Percentiles rank a stretch among this genome's conserved stretches.
Conservation (phyloP, 345 rosid species). For the Luvunga scandens region DNA sequence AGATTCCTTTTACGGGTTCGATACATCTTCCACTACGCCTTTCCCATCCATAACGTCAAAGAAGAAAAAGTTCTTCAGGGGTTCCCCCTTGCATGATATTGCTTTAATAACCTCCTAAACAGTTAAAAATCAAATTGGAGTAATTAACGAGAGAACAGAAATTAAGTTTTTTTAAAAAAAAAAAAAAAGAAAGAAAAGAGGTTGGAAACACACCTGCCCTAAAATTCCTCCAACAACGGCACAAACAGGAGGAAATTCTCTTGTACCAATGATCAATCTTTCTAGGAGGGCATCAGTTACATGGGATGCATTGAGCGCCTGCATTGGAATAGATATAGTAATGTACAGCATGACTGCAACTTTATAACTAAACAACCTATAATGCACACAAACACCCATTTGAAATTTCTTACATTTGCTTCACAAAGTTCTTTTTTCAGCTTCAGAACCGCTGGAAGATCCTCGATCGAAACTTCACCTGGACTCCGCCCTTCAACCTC, state of each 20-base stretch:
- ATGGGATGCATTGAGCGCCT: conserved; percentile 61
- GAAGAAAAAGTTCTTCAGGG: conserved; percentile 88
- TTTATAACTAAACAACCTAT: neutral
- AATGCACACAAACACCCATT: neutral
- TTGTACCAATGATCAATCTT: conserved; percentile 50
- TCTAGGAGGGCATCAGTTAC: conserved; percentile 65
- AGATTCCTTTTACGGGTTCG: conserved; percentile 26
- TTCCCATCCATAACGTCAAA: conserved; percentile 86
- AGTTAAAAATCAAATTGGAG: conserved; percentile 1
- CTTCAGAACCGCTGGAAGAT: conserved; percentile 62
- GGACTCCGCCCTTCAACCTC: conserved; percentile 56
- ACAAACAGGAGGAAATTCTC: conserved; percentile 87
- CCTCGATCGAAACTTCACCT: conserved; percentile 47
- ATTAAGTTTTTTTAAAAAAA: no score
- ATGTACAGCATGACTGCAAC: neutral
- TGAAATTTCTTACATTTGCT: conserved; percentile 44
- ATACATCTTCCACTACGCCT: conserved; percentile 82
- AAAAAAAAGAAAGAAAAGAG: neutral
- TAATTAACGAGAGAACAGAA: neutral
- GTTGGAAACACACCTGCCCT: conserved; percentile 69
- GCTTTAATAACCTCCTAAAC: conserved; percentile 89
- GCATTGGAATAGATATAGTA: conserved; percentile 17
- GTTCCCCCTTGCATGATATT: conserved; percentile 84
- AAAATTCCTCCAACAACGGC: conserved; percentile 88
- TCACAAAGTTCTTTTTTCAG: conserved; percentile 69